Conservation (phyloP, 495 filamentous ascomycete genomes). For the Parathielavia appendiculata region DNA sequence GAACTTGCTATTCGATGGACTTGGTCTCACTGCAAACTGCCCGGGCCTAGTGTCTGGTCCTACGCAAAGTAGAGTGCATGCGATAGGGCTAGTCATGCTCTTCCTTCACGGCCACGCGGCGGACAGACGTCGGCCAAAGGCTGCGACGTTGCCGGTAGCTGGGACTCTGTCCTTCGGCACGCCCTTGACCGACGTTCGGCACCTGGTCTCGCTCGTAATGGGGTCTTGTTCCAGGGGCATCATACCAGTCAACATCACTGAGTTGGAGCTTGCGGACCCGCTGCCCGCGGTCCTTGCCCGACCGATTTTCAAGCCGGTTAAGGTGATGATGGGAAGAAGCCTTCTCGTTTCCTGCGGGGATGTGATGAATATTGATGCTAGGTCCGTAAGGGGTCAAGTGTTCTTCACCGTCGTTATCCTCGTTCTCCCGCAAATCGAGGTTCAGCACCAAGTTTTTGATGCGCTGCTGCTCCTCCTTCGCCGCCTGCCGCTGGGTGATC, state of each 20-base stretch:
- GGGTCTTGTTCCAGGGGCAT: slow-evolving; percentile 11
- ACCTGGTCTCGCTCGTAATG: neutral
- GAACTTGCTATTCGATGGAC: slow-evolving; percentile 1
- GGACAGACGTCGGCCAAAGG: neutral
- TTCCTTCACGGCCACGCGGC: neutral
- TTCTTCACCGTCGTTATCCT: slow-evolving; percentile 67
- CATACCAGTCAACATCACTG: slow-evolving; percentile 96
- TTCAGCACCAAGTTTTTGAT: slow-evolving; percentile 97
- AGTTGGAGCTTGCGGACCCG: slow-evolving; percentile 87
- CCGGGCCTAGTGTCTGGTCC: neutral
- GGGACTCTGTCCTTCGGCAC: neutral
- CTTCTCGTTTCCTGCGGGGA: slow-evolving; percentile 46
- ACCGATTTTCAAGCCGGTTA: slow-evolving; percentile 58
- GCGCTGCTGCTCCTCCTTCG: slow-evolving; percentile 91
- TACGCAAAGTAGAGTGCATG: slow-evolving; percentile 7
- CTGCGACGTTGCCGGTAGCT: neutral
- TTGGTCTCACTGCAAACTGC: neutral
- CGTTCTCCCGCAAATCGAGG: slow-evolving; percentile 80
- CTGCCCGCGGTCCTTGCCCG: slow-evolving; percentile 69
- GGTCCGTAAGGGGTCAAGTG: slow-evolving; percentile 33
- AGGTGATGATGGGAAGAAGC: slow-evolving; percentile 40
- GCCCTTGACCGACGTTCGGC: neutral
- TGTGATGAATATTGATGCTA: slow-evolving; percentile 44
- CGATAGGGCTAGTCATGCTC: slow-evolving; percentile 13
- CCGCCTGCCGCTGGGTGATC: slow-evolving; percentile 90